Conservation (phyloP, 2,329 filamentous ascomycete genomes). For the Aspergillus clavatus region DNA sequence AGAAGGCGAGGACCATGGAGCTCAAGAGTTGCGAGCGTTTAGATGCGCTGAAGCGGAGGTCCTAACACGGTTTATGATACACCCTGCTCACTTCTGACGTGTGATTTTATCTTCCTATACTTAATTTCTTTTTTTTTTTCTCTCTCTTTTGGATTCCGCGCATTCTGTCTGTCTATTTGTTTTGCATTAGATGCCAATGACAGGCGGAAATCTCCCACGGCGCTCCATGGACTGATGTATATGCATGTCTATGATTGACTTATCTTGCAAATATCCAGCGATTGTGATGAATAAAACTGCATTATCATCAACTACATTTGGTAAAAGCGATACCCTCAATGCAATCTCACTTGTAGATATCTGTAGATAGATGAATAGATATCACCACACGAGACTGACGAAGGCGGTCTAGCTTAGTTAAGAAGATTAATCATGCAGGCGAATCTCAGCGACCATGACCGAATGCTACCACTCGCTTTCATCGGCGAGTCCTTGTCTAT, state of each 20-base stretch:
- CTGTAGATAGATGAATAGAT: too few species aligned
- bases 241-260: slow-evolving; percentile 6
- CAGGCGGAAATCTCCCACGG: slow-evolving; percentile 10
- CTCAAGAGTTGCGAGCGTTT: slow-evolving; percentile 57
- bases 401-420: slow-evolving; percentile 20
- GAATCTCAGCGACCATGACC: slow-evolving; percentile 31
- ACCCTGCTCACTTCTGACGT: slow-evolving; percentile 4
- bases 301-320: too few species aligned
- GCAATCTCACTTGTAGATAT: too few species aligned
- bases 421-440: slow-evolving; percentile 11
- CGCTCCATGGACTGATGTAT: slow-evolving; percentile 12
- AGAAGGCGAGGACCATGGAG: slow-evolving; percentile 59
- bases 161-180: slow-evolving; percentile 6
- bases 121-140: too few species aligned
- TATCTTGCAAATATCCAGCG: slow-evolving; percentile 11
- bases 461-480: slow-evolving; percentile 17
- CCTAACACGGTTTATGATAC: slow-evolving; percentile 16
- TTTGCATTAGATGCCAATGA: slow-evolving; percentile 14
- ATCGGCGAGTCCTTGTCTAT: too few species aligned
- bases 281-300: slow-evolving; percentile 12
- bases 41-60: slow-evolving; percentile 45
- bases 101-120: slow-evolving; percentile 8
- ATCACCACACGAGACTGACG: too few species aligned
- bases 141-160: slow-evolving; percentile 2
- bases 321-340: too few species aligned